Evolutionary conservation across 164 flowering plant species (phyloP), one percentile per base, ranked within the genome.

Genomic region (Umbilicus rupestris): DNA sequence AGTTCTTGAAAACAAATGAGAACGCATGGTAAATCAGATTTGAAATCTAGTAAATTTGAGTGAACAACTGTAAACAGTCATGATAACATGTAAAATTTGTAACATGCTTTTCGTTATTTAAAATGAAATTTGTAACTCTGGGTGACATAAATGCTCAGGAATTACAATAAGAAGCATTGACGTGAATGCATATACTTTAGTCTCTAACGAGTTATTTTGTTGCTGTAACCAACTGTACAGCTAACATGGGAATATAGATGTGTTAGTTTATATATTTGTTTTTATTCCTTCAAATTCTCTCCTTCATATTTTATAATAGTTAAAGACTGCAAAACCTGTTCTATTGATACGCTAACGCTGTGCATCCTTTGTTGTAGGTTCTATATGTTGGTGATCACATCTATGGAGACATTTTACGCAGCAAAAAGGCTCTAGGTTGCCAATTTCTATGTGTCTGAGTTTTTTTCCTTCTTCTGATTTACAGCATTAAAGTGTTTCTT

Each of bases 301-400:
- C 58, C 58, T 24, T 52, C 58, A 5, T 9, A 24, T 52, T 22
- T 52, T 52, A 26, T 52, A 16, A 2, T 22, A 52, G 29, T 26
- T 71, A 22, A n/a, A n/a, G n/a, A n/a, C n/a, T n/a, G n/a, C n/a
- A n/a, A n/a, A n/a, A n/a, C n/a, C n/a, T n/a, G n/a, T n/a, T n/a
- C n/a, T n/a, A n/a, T n/a, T n/a, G n/a, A n/a, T n/a, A n/a, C n/a
- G n/a, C n/a, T n/a, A n/a, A 64, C 59, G 17, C 58, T 1, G 20
- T 67, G 28, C 37, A 35, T 55, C 22, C 30, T 30, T 75, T 67
- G 44, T 70, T 29, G 71, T 76, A 94, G 98, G 97, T 94, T 76
- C 96, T 94, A 49, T 94, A 94, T 79, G 97, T 94, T 77, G 99
- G 99, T n/a, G 99, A 94, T 79, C 99, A 94, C 72, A 94, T 94